Conservation (phyloP, 805 yeast genomes). For the Suhomyces pyralidae region DNA sequence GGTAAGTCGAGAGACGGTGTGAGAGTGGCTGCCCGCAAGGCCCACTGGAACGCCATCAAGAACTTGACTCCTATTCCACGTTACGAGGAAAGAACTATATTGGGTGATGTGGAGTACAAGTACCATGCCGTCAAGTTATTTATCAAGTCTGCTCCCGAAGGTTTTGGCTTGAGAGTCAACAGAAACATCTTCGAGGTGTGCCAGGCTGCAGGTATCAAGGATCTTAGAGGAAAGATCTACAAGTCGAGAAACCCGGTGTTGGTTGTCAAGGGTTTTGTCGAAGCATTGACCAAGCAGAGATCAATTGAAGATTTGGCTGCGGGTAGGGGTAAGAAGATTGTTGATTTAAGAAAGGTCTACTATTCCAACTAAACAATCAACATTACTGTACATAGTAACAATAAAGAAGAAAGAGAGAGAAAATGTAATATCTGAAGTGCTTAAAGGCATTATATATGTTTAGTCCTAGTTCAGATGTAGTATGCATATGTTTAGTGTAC, state of each 20-base stretch:
- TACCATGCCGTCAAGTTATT: slow-evolving; percentile 83
- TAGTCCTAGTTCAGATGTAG: too few species aligned
- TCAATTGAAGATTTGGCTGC: slow-evolving; percentile 84
- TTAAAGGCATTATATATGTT: too few species aligned
- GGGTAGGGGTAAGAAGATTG: slow-evolving; percentile 91
- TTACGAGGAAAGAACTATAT: slow-evolving; percentile 86
- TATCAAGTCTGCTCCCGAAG: slow-evolving; percentile 85
- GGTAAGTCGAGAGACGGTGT: slow-evolving; percentile 83
- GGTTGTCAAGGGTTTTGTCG: slow-evolving; percentile 84
- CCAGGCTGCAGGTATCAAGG: slow-evolving; percentile 90
- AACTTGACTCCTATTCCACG: slow-evolving; percentile 79
- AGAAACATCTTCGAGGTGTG: slow-evolving; percentile 88
- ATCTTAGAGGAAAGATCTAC: slow-evolving; percentile 86
- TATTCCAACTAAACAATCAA: slow-evolving; percentile 43
- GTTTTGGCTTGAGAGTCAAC: slow-evolving; percentile 89
- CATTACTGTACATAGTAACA: slow-evolving; percentile 1
- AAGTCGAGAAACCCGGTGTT: slow-evolving; percentile 94
- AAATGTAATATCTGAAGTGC: too few species aligned
- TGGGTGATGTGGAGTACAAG: slow-evolving; percentile 77
- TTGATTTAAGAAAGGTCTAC: slow-evolving; percentile 87
- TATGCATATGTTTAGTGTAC: too few species aligned
- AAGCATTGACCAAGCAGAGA: slow-evolving; percentile 77
- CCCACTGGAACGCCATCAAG: slow-evolving; percentile 92
- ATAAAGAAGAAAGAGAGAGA: background rate
- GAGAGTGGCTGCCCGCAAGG: slow-evolving; percentile 72